A percentile compares a stretch with the other conserved stretches of the same genome.
Conservation (phyloP, 345 rosid genomes). For the Lumnitzera littorea region DNA sequence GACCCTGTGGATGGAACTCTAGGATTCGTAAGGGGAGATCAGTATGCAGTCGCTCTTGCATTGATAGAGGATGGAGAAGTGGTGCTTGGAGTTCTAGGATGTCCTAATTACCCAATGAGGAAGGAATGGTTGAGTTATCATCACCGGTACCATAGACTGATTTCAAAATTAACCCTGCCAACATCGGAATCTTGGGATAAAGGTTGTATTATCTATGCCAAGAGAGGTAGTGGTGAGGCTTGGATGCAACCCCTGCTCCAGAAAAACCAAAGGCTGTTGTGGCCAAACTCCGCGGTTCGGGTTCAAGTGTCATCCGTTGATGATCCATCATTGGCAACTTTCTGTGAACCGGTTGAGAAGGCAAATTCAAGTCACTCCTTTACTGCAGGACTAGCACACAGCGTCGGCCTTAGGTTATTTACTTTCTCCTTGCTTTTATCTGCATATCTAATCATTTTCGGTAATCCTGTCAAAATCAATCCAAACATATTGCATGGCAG, state of each 20-base stretch:
- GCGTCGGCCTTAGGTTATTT: slow-evolving; percentile 69
- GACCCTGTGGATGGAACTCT: slow-evolving; percentile 95
- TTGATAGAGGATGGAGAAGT: slow-evolving; percentile 76
- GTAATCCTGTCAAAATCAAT: too few relatives aligned
- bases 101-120: slow-evolving; percentile 84
- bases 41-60: slow-evolving; percentile 83
- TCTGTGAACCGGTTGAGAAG: slow-evolving; percentile 93
- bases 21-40: slow-evolving; percentile 89
- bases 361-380: slow-evolving; percentile 74
- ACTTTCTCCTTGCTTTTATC: neutral
- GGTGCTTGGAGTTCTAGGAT: slow-evolving; percentile 80
- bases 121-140: slow-evolving; percentile 58
- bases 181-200: slow-evolving; percentile 37
- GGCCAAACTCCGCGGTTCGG: slow-evolving; percentile 46
- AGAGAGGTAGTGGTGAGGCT: slow-evolving; percentile 66
- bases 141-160: slow-evolving; percentile 30
- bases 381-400: slow-evolving; percentile 66
- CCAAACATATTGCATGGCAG: too few relatives aligned
- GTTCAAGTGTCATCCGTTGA: slow-evolving; percentile 56
- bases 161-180: slow-evolving; percentile 17
- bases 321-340: slow-evolving; percentile 81
- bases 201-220: slow-evolving; percentile 84
- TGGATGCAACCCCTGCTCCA: slow-evolving; percentile 77
- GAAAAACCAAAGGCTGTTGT: slow-evolving; percentile 28
- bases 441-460: too few relatives aligned